phyloP scores from a whole-genome alignment of 2,329 filamentous ascomycete species.

The Tricladium varicosporioides region DNA sequence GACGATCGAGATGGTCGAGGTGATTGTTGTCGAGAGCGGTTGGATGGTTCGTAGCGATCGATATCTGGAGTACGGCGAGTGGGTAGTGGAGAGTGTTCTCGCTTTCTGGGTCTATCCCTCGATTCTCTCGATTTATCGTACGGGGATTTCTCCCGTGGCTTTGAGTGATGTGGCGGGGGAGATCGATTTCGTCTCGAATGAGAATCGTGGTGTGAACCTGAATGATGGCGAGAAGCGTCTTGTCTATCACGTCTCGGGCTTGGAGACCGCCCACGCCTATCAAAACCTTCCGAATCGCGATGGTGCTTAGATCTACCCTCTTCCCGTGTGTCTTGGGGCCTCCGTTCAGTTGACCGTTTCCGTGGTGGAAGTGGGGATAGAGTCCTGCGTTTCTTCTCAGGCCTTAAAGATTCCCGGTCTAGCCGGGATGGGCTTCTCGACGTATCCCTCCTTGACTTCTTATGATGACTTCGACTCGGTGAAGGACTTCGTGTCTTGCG shows the following conservation, averaged over 20 bases:
- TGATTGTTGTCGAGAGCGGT: conserved; percentile 29
- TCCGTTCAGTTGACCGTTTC: conserved; percentile 28
- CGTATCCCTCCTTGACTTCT: conserved; percentile 30
- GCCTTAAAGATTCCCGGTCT: conserved; percentile 24
- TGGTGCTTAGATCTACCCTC: conserved; percentile 26
- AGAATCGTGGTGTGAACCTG: conserved; percentile 17
- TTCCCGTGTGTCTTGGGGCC: conserved; percentile 18
- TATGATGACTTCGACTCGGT: conserved; percentile 32
- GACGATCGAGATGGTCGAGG: conserved; percentile 28
- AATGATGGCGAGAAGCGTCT: conserved; percentile 22
- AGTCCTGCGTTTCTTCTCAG: conserved; percentile 28
- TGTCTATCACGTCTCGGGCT: conserved; percentile 26
- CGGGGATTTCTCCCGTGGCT: conserved; percentile 24
- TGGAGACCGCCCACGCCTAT: conserved; percentile 30
- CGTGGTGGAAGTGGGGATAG: conserved; percentile 29
- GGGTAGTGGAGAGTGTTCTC: conserved; percentile 20
- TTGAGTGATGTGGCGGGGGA: conserved; percentile 18
- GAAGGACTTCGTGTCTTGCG: conserved; percentile 35
- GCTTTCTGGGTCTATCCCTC: conserved; percentile 19
- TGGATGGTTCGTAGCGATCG: conserved; percentile 30
- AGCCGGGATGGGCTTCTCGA: conserved; percentile 32
- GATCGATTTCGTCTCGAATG: conserved; percentile 21
- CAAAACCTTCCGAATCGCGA: conserved; percentile 25
- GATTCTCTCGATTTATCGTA: conserved; percentile 18
- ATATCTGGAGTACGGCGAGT: conserved; percentile 27